Percentiles rank a stretch among this genome's conserved stretches.
phyloP scores from a whole-genome alignment of 345 rosid species.

The Noccaea caerulescens region DNA sequence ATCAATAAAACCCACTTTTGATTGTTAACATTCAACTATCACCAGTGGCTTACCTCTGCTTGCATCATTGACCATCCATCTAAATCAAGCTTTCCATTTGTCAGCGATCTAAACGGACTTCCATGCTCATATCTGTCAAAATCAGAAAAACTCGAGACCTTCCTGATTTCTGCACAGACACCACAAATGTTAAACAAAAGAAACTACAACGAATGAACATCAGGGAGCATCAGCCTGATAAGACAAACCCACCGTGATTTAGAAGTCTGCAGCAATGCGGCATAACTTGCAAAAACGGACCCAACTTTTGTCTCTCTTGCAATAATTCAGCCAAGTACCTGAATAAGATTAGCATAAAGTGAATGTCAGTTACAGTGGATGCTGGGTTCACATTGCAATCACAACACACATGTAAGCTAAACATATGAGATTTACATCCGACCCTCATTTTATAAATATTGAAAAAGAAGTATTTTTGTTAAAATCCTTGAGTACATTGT shows the following conservation, averaged over 20 bases:
- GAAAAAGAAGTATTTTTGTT: background rate
- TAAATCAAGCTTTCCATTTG: slow-evolving; percentile 75
- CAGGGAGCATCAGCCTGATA: slow-evolving; percentile 6
- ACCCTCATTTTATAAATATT: background rate
- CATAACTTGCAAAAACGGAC: slow-evolving; percentile 74
- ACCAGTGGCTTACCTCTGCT: slow-evolving; percentile 65
- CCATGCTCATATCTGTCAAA: slow-evolving; percentile 81
- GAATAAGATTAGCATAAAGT: slow-evolving; percentile 19
- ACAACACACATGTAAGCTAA: background rate
- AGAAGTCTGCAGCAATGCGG: slow-evolving; percentile 76
- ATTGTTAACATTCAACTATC: no score
- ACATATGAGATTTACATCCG: background rate
- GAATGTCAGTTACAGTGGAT: background rate
- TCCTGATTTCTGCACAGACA: slow-evolving; percentile 71
- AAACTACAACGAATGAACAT: background rate
- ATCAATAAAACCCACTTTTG: background rate
- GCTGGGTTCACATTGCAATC: background rate
- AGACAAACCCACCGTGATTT: slow-evolving; percentile 60
- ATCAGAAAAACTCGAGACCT: slow-evolving; percentile 65
- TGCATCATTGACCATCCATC: slow-evolving; percentile 83
- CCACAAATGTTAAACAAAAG: background rate
- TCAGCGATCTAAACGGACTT: slow-evolving; percentile 78
- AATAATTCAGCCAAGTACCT: slow-evolving; percentile 86
- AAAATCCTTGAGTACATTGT: background rate
- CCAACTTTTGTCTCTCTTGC: slow-evolving; percentile 85